Conservation (phyloP, 1,284 basidiomycete species). For the Puccinia polysora region DNA sequence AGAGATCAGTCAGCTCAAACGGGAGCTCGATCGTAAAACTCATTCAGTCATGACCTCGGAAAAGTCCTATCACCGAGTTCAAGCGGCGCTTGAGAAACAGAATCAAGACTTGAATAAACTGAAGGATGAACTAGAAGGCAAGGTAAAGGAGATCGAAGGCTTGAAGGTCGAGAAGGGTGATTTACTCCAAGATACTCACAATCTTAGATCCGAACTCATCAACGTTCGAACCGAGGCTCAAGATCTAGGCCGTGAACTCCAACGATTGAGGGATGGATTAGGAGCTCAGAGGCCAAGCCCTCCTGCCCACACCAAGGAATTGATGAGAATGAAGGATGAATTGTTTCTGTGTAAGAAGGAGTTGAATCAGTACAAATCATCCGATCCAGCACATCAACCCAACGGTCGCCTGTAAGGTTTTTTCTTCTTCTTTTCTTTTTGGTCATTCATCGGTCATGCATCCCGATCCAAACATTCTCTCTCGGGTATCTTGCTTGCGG, state of each 20-base stretch:
- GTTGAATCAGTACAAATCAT: slow-evolving; percentile 24
- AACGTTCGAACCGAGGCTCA: slow-evolving; percentile 26
- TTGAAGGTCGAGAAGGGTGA: slow-evolving; percentile 10
- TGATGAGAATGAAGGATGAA: slow-evolving; percentile 24
- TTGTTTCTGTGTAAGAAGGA: slow-evolving; percentile 25
- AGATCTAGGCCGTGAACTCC: slow-evolving; percentile 23
- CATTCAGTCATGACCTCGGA: neutral
- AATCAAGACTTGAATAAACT: slow-evolving; percentile 1
- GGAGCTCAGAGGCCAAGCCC: neutral
- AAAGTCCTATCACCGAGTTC: slow-evolving; percentile 25
- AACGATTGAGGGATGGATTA: slow-evolving; percentile 15
- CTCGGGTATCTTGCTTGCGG: too few relatives aligned
- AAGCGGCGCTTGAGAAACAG: slow-evolving; percentile 19
- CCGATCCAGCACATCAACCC: neutral
- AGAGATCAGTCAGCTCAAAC: slow-evolving; percentile 7
- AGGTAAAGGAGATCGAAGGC: slow-evolving; percentile 15
- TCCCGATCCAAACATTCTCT: too few relatives aligned
- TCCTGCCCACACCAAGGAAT: slow-evolving; percentile 17
- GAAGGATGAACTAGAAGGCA: slow-evolving; percentile 20
- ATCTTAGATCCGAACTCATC: slow-evolving; percentile 27
- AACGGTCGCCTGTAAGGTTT: slow-evolving; percentile 1
- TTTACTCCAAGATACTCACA: slow-evolving; percentile 22
- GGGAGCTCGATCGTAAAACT: neutral
- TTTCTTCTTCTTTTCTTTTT: neutral
- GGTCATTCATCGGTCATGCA: too few relatives aligned